Base-by-base conservation (phyloP, 2,329 filamentous ascomycete species). In the Blastomyces parvus region DNA sequence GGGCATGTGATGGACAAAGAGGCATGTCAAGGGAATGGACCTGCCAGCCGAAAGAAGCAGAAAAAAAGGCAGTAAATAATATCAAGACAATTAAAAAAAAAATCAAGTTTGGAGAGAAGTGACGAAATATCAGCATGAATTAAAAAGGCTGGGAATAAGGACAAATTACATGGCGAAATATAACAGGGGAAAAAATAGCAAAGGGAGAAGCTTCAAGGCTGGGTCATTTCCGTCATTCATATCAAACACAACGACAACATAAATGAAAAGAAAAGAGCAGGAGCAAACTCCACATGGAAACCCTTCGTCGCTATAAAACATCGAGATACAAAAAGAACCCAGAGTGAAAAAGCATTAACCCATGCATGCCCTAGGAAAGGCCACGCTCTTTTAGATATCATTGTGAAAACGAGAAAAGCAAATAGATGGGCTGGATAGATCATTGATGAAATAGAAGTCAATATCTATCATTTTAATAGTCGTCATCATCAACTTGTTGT, bases 401-500 rank as follows among this genome's bases (percentile, higher is more conserved):
- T 36, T 36, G 33, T 27, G n/a, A 38, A 17, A 25, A 44, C 9
- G 14, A 48, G 9, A 42, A 48, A 33, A 48, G 4, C 25, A 25
- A 33, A 33, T 7, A 9, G 19, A 30, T 7, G n/a, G 22, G 40
- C 8, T 13, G 19, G 11, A 27, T 6, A 44, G 19, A 9, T 8
- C 22, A n/a, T 27, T 14, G 17, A 33, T 1, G n/a, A 14, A 7
- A 59, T 48, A 13, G 27, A 48, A 42, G 9, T 11, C 17, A 13
- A 33, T 19, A 14, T 48, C 25, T 1, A 48, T n/a, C n/a, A 5
- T 46, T 38, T 48, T 74, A 74, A 53, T 73, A 69, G 63, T 74
- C 70, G 62, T 75, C 74, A 64, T 74, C 73, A 63, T 78, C 76
- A 62, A 73, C 67, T 48, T 70, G 71, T 63, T 70, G 69, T 9